Percentiles rank a stretch among this genome's conserved stretches.
phyloP scores from a whole-genome alignment of 2,329 filamentous ascomycete genomes.

The Madurella mycetomatis region DNA sequence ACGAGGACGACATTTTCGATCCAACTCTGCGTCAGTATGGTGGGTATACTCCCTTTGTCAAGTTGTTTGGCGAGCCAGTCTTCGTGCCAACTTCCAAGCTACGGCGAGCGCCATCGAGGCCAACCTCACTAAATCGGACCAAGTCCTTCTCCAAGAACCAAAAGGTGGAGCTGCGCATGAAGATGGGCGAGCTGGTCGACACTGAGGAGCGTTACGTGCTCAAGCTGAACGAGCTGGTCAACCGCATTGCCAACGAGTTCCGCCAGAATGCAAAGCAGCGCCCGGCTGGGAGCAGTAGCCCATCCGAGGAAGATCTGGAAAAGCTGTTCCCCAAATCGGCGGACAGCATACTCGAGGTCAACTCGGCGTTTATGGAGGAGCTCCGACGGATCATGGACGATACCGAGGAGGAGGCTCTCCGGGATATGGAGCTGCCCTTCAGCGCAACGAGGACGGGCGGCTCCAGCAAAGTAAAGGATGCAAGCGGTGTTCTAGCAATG shows the following conservation, averaged over 20 bases:
- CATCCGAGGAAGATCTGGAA: slow-evolving; percentile 66
- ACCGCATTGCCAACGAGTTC: slow-evolving; percentile 76
- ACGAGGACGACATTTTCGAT: slow-evolving; percentile 63
- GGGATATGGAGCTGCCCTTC: slow-evolving; percentile 62
- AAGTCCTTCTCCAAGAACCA: slow-evolving; percentile 75
- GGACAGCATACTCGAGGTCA: slow-evolving; percentile 74
- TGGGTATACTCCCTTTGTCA: slow-evolving; percentile 70
- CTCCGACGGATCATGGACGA: slow-evolving; percentile 74
- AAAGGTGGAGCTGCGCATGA: slow-evolving; percentile 78
- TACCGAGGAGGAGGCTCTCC: slow-evolving; percentile 73
- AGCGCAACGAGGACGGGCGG: slow-evolving; percentile 41
- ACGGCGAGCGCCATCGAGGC: slow-evolving; percentile 80
- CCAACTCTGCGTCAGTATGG: slow-evolving; percentile 68
- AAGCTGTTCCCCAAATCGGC: slow-evolving; percentile 78
- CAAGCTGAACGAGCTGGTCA: slow-evolving; percentile 80
- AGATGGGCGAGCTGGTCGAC: slow-evolving; percentile 84
- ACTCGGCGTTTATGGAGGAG: slow-evolving; percentile 73
- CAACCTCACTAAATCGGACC: slow-evolving; percentile 72
- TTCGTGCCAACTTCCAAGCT: slow-evolving; percentile 84
- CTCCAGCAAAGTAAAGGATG: slow-evolving; percentile 55
- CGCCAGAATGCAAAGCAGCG: slow-evolving; percentile 62
- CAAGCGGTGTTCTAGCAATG: slow-evolving; percentile 72
- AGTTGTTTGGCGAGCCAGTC: slow-evolving; percentile 74
- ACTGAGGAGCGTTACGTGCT: slow-evolving; percentile 92
- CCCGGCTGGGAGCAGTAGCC: slow-evolving; percentile 59